A percentile compares a stretch with the other conserved stretches of the same genome.
phyloP scores from a whole-genome alignment of 2,329 filamentous ascomycete genomes.

The Aspergillus jensenii region DNA sequence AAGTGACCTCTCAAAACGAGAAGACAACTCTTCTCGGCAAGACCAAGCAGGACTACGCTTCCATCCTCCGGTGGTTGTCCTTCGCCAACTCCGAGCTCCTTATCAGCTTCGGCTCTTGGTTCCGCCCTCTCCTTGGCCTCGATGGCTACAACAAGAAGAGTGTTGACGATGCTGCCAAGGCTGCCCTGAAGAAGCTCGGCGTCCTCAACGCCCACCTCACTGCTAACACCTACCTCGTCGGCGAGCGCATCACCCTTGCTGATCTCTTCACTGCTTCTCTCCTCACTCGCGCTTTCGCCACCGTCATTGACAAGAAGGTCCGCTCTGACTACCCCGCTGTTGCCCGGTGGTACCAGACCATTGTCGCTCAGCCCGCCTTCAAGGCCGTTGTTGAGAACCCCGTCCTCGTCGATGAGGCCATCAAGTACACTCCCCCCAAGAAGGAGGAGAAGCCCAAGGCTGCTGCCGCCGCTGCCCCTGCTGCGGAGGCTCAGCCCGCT shows the following conservation, averaged over 20 bases:
- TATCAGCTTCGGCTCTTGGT: slow-evolving; percentile 72
- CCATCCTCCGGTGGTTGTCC: slow-evolving; percentile 97
- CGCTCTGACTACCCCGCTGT: slow-evolving; percentile 79
- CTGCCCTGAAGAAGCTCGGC: slow-evolving; percentile 64
- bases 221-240: slow-evolving; percentile 94
- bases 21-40: slow-evolving; percentile 99
- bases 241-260: slow-evolving; percentile 95
- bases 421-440: slow-evolving; percentile 74
- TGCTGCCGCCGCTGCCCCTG: slow-evolving; percentile 60
- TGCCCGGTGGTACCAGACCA: slow-evolving; percentile 91
- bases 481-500: slow-evolving; percentile 57
- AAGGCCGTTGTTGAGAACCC: slow-evolving; percentile 73
- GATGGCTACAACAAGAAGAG: slow-evolving; percentile 97
- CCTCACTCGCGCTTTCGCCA: slow-evolving; percentile 85
- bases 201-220: slow-evolving; percentile 85
- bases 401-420: slow-evolving; percentile 76
- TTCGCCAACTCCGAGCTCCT: slow-evolving; percentile 91
- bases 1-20: slow-evolving; percentile 99
- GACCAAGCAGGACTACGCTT: slow-evolving; percentile 99
- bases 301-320: slow-evolving; percentile 90
- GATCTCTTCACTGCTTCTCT: slow-evolving; percentile 83
- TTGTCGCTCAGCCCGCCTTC: slow-evolving; percentile 91
- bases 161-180: slow-evolving; percentile 77
- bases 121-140: slow-evolving; percentile 78
- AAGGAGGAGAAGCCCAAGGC: slow-evolving; percentile 64